A percentile compares a stretch with the other conserved stretches of the same genome.
Evolutionary conservation across 2,329 filamentous ascomycete genomes (phyloP).

Genomic region (Penicillium sp.): DNA sequence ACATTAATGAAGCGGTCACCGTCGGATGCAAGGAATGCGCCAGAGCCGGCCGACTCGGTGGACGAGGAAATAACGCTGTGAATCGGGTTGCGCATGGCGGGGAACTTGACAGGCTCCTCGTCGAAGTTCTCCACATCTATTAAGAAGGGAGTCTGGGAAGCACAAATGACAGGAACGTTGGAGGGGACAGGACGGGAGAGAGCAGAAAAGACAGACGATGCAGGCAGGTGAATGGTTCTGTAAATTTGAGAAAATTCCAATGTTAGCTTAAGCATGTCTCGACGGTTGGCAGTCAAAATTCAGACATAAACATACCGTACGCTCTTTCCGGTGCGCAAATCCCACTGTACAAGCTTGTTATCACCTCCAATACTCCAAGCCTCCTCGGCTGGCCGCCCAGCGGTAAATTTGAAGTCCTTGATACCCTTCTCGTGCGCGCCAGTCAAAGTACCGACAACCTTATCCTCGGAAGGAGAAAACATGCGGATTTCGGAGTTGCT

Average conservation of each 20-base stretch:
- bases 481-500: slow-evolving; percentile 51
- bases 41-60: slow-evolving; percentile 31
- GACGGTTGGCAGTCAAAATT: neutral
- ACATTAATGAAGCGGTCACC: slow-evolving; percentile 53
- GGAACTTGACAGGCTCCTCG: slow-evolving; percentile 43
- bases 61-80: slow-evolving; percentile 48
- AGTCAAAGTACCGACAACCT: slow-evolving; percentile 45
- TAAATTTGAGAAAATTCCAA: neutral
- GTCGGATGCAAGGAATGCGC: slow-evolving; percentile 51
- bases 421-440: slow-evolving; percentile 51
- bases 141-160: slow-evolving; percentile 51
- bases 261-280: slow-evolving; percentile 15
- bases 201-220: slow-evolving; percentile 39
- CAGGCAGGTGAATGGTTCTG: slow-evolving; percentile 47
- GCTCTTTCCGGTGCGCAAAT: slow-evolving; percentile 45
- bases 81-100: slow-evolving; percentile 52
- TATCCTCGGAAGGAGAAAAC: slow-evolving; percentile 51
- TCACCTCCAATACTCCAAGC: slow-evolving; percentile 58
- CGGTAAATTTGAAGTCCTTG: slow-evolving; percentile 53
- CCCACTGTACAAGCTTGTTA: slow-evolving; percentile 55
- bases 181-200: slow-evolving; percentile 44
- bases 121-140: slow-evolving; percentile 44
- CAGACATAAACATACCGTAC: slow-evolving; percentile 39
- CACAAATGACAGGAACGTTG: slow-evolving; percentile 49
- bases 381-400: slow-evolving; percentile 38